Percentiles rank a stretch among this genome's conserved stretches.
phyloP scores from a whole-genome alignment of 805 yeast genomes.

The Schwanniomyces vanrijiae region DNA sequence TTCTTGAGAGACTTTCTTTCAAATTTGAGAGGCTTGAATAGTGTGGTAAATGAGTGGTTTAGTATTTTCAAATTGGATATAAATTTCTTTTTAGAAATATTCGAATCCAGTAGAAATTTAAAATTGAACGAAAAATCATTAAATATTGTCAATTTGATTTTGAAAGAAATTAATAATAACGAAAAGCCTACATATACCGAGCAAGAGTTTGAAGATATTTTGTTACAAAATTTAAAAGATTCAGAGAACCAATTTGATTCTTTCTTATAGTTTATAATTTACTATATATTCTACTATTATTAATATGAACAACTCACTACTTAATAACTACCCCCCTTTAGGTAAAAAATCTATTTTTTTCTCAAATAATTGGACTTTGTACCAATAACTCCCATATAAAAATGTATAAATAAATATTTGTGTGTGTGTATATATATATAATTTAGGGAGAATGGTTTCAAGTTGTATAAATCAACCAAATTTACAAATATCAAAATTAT shows the following conservation, averaged over 20 bases:
- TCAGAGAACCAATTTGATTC: slow-evolving; percentile 35
- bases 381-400: too few species aligned
- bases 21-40: slow-evolving; percentile 21
- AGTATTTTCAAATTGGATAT: slow-evolving; percentile 37
- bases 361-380: too few species aligned
- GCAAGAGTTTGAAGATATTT: slow-evolving; percentile 27
- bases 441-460: too few species aligned
- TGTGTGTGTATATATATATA: too few species aligned
- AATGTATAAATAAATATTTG: too few species aligned
- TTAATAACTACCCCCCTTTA: too few species aligned
- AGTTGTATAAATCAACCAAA: too few species aligned
- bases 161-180: slow-evolving; percentile 25
- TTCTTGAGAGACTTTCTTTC: slow-evolving; percentile 34
- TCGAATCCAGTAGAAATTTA: slow-evolving; percentile 33
- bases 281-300: background rate
- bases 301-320: too few species aligned
- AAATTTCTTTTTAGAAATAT: slow-evolving; percentile 38
- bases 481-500: too few species aligned
- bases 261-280: slow-evolving; percentile 14
- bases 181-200: slow-evolving; percentile 20
- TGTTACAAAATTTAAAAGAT: slow-evolving; percentile 24
- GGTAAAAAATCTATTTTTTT: too few species aligned
- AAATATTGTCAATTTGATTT: slow-evolving; percentile 30
- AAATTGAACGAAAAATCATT: slow-evolving; percentile 34
- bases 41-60: slow-evolving; percentile 11